These are phyloP conservation scores for Tetradesmus lagerheimii DNA, from an alignment of 139 green algal genomes.

Conservation along the genomic window DNA sequence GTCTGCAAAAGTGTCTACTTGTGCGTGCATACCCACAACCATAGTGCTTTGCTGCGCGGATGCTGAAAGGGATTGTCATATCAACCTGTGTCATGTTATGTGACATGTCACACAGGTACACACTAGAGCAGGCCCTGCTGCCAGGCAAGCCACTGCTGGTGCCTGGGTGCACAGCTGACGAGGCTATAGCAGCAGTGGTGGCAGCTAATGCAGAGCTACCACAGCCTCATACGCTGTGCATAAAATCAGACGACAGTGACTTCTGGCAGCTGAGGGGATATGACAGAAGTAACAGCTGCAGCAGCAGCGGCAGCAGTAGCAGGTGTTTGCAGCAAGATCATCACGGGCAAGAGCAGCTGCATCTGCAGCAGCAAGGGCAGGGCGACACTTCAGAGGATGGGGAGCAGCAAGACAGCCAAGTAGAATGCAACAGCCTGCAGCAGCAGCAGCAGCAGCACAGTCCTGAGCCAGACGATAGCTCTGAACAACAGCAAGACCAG, in stretches of 20 bases:
- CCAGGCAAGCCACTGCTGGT: neutral
- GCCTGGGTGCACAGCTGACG: slow-evolving; percentile 11
- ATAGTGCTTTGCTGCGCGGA: no score
- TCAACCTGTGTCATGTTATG: neutral
- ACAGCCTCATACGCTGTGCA: neutral
- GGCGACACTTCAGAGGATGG: neutral
- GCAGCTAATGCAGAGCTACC: neutral
- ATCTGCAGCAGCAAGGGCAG: neutral
- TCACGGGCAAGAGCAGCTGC: neutral
- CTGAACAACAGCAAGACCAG: no score
- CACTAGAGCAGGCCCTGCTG: neutral
- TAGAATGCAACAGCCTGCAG: neutral
- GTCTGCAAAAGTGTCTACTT: no score
- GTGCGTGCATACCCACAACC: no score
- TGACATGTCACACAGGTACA: neutral
- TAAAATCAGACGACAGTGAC: slow-evolving; percentile 25
- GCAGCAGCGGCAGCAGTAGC: neutral
- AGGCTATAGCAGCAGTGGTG: neutral
- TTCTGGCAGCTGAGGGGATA: slow-evolving; percentile 18
- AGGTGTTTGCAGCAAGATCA: neutral
- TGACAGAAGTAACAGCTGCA: neutral
- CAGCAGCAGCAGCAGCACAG: neutral
- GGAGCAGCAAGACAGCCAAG: neutral
- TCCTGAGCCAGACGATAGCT: no score
- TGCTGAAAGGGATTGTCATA: no score